A percentile compares a stretch with the other conserved stretches of the same genome.
phyloP scores from a whole-genome alignment of 1,284 basidiomycete species.

The Leccinum pachyderme region DNA sequence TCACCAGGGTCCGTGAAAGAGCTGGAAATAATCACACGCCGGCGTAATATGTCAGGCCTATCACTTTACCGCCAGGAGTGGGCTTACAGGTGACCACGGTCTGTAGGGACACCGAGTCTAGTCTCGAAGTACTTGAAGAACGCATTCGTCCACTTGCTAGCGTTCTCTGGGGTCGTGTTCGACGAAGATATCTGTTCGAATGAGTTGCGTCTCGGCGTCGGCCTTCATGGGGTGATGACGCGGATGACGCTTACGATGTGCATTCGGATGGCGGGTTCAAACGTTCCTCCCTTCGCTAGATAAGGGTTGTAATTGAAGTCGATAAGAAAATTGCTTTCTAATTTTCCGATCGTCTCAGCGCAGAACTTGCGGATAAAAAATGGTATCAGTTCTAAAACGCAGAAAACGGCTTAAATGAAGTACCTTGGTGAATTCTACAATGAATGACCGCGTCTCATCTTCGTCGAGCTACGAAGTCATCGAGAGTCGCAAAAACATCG shows the following conservation, averaged over 20 bases:
- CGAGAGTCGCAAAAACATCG: neutral
- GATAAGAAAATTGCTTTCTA: slow-evolving; percentile 49
- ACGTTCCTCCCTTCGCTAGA: slow-evolving; percentile 51
- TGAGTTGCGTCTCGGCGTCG: neutral
- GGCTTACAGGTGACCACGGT: slow-evolving; percentile 52
- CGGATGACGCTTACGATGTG: slow-evolving; percentile 39
- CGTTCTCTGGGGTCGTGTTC: slow-evolving; percentile 49
- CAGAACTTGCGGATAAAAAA: slow-evolving; percentile 35
- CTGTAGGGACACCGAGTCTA: slow-evolving; percentile 44
- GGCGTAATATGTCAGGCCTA: neutral
- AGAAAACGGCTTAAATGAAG: neutral
- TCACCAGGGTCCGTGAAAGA: slow-evolving; percentile 12
- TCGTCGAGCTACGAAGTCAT: slow-evolving; percentile 3
- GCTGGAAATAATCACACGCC: neutral
- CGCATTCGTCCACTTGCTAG: slow-evolving; percentile 51
- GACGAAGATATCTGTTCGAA: slow-evolving; percentile 48
- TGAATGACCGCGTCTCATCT: slow-evolving; percentile 5
- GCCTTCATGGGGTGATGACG: neutral
- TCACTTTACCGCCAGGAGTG: neutral
- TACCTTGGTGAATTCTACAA: slow-evolving; percentile 9
- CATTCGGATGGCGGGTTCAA: slow-evolving; percentile 60
- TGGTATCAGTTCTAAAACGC: neutral
- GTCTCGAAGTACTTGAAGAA: slow-evolving; percentile 39
- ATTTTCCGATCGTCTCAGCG: slow-evolving; percentile 44
- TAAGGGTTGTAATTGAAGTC: slow-evolving; percentile 53